These are phyloP conservation scores for Brettanomyces naardenensis DNA, from an alignment of 805 yeast species.

Conservation along the genomic window DNA sequence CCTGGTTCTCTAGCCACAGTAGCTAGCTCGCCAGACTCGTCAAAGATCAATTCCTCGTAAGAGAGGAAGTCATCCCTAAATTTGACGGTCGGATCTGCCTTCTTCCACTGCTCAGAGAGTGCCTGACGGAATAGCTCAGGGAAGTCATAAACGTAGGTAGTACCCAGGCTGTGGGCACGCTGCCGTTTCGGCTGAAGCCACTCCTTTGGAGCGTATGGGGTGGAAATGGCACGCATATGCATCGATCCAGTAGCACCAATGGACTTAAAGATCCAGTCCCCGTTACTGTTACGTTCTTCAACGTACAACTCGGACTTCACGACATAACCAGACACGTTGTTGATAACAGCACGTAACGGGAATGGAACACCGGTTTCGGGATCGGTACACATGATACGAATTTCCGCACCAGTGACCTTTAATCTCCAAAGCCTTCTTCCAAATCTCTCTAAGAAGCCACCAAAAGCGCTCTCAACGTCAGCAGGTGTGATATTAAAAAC, in stretches of 20 bases:
- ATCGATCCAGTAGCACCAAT: constrained; percentile 92
- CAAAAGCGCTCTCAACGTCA: constrained; percentile 96
- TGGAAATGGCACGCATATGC: constrained; percentile 93
- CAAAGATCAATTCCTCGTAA: constrained; percentile 74
- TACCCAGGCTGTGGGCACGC: constrained; percentile 96
- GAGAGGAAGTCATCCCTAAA: constrained; percentile 72
- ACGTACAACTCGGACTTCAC: constrained; percentile 92
- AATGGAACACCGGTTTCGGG: constrained; percentile 80
- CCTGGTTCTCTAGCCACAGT: constrained; percentile 96
- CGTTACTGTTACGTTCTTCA: constrained; percentile 85
- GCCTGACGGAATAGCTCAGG: constrained; percentile 98
- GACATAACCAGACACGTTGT: constrained; percentile 94
- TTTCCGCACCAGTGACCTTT: constrained; percentile 95
- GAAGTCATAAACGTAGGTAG: constrained; percentile 97
- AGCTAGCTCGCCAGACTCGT: constrained; percentile 73
- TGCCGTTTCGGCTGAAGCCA: constrained; percentile 98
- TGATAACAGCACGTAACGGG: constrained; percentile 95
- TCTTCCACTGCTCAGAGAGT: constrained; percentile 76
- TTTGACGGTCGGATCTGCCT: constrained; percentile 43
- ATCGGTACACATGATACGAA: constrained; percentile 91
- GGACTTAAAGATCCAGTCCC: constrained; percentile 96
- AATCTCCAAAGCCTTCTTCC: constrained; percentile 96
- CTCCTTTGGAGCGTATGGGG: constrained; percentile 97
- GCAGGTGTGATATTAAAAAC: constrained; percentile 90
- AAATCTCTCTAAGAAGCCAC: constrained; percentile 94